Evolutionary conservation across 306 rosid species (phyloP).

Genomic region (Corylus americana): DNA sequence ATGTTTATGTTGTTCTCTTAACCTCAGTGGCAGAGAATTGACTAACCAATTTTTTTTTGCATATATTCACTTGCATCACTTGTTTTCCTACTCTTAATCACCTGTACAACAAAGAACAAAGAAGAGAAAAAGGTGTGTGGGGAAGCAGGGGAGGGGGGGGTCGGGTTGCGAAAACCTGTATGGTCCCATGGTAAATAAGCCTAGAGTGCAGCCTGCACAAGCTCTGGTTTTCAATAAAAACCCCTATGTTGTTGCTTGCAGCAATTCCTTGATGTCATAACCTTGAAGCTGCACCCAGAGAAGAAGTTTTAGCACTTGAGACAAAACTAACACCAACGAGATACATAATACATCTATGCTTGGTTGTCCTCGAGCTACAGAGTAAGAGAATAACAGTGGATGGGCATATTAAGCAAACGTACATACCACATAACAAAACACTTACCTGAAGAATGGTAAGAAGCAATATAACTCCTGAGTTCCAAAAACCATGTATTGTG

Average conservation of each 20-base stretch:
- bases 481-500: constrained; percentile 93
- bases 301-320: constrained; percentile 22
- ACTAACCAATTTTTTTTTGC: neutral
- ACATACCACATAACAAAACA: neutral
- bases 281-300: constrained; percentile 76
- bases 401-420: constrained; percentile 2
- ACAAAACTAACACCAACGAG: neutral
- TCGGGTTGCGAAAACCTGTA: constrained; percentile 13
- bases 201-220: constrained; percentile 14
- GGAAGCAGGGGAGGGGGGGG: constrained; percentile 4
- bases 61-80: neutral
- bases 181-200: neutral
- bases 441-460: constrained; percentile 87
- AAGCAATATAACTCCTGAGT: constrained; percentile 87
- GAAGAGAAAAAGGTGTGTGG: neutral
- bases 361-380: neutral
- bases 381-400: neutral
- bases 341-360: neutral
- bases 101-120: neutral
- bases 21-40: neutral
- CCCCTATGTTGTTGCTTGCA: constrained; percentile 67
- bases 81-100: neutral
- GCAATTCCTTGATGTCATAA: constrained; percentile 89
- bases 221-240: constrained; percentile 20
- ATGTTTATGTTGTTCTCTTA: neutral